Base-by-base conservation (phyloP, 2,329 filamentous ascomycete species). In the Diaporthe citrichinensis region DNA sequence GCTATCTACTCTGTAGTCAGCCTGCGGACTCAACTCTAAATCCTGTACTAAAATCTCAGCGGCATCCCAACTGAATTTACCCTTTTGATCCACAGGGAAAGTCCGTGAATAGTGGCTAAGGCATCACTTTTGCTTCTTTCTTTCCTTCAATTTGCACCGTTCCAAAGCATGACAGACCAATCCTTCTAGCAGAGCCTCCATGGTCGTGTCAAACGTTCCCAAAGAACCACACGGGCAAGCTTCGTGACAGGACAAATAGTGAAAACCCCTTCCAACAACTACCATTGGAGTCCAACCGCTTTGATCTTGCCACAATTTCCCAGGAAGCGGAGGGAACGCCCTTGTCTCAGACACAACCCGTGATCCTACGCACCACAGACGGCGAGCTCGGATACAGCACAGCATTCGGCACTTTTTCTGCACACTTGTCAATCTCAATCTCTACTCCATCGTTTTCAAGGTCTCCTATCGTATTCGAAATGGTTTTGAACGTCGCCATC, bases 401-500 rank as follows among this genome's bases (percentile, higher is more conserved):
- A 10, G 2, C 7, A 9, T 53, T 53, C 31, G n/a, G 62, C 14
- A 4, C 4, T 39, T 53, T 36, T 53, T 36, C 17, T 10, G 15
- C 41, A 46, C 15, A 4, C 23, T 31, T 23, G 25, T 41, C 4
- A 2, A 14, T 20, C n/a, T 62, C 4, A 20, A 44, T 12, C 12
- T 31, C 28, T 15, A 14, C 7, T n/a, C 3, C 4, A 34, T 3
- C 36, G 39, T 6, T 51, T 9, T 8, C 20, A 17, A 49, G 28
- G 36, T 41, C 23, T 65, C 9, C 28, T 34, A 15, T 9, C 25
- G 7, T 9, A 7, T 8, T 34, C 34, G 9, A 41, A 9, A 76
- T 76, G 74, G 61, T 46, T 5, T 25, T 76, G 1, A 74, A 51
- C 23, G 82, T 85, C 36, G 84, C 83, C 36, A 80, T 86, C 72